Evolutionary conservation across 345 rosid genomes (phyloP).

Genomic region (Acer campestre): DNA sequence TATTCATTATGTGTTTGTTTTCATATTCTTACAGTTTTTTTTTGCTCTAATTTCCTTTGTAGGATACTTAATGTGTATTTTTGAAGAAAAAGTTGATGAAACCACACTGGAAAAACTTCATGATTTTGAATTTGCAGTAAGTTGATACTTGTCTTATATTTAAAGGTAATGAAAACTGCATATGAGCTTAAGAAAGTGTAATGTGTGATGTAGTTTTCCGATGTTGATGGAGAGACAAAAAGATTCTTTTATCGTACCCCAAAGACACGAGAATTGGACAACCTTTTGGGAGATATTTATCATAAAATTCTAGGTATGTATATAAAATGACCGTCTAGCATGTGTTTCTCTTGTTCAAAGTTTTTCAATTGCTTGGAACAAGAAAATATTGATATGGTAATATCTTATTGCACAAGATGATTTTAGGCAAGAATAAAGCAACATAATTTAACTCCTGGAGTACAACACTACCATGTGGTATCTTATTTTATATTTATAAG

Average conservation of each 20-base stretch:
- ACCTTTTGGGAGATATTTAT: constrained; percentile 90
- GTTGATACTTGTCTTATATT: constrained; percentile 28
- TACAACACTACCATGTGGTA: background rate
- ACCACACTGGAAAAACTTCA: constrained; percentile 46
- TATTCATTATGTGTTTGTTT: background rate
- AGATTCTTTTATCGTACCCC: constrained; percentile 84
- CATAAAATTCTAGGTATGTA: constrained; percentile 80
- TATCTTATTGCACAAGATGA: background rate
- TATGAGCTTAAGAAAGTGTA: constrained; percentile 13
- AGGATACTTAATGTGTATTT: constrained; percentile 91
- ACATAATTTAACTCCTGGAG: constrained; percentile 1
- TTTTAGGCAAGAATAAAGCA: background rate
- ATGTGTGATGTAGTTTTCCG: constrained; percentile 59
- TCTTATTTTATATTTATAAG: background rate
- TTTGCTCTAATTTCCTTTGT: constrained; percentile 20
- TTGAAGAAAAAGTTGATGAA: constrained; percentile 76
- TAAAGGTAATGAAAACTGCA: background rate
- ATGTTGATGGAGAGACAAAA: constrained; percentile 67
- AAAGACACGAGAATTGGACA: constrained; percentile 86
- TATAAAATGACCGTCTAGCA: constrained; percentile 1
- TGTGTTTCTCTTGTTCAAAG: constrained; percentile 1
- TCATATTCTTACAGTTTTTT: background rate
- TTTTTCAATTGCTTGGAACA: background rate
- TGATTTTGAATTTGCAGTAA: constrained; percentile 78
- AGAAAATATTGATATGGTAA: background rate